These are phyloP conservation scores for Neophaeococcomyces aloes DNA, from an alignment of 2,329 filamentous ascomycete species.

Conservation along the genomic window DNA sequence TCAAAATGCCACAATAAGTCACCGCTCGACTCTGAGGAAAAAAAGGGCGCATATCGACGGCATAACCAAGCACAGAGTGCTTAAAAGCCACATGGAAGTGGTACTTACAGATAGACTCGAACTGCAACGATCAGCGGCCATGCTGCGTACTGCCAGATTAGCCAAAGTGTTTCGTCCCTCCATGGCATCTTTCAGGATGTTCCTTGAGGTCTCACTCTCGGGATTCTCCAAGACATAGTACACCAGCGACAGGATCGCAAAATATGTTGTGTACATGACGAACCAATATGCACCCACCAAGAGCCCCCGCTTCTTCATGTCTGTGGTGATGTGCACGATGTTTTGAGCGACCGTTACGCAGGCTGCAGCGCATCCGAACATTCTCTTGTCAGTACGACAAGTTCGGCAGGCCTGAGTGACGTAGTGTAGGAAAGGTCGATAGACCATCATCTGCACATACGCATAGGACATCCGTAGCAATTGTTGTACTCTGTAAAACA, in stretches of 20 bases:
- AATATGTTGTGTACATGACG: conserved; percentile 59
- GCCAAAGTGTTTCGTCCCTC: conserved; percentile 75
- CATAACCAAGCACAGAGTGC: too few relatives aligned
- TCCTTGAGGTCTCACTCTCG: conserved; percentile 51
- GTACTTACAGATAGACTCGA: conserved; percentile 59
- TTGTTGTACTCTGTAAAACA: conserved; percentile 42
- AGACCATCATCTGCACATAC: conserved; percentile 54
- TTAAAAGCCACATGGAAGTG: background rate
- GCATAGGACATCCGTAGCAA: conserved; percentile 53
- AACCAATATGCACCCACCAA: conserved; percentile 58
- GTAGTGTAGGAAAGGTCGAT: conserved; percentile 56
- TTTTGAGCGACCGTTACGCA: conserved; percentile 57
- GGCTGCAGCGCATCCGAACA: conserved; percentile 55
- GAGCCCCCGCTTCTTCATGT: conserved; percentile 52
- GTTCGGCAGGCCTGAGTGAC: conserved; percentile 43
- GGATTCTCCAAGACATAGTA: conserved; percentile 57
- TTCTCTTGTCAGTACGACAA: conserved; percentile 47
- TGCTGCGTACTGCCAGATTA: conserved; percentile 67
- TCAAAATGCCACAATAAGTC: too few relatives aligned
- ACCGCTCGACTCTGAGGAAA: too few relatives aligned
- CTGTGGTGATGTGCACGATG: conserved; percentile 54
- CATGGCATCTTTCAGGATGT: conserved; percentile 74
- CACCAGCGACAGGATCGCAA: conserved; percentile 53
- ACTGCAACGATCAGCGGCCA: conserved; percentile 81
- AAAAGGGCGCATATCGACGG: too few relatives aligned